Evolutionary conservation across 768 basidiomycete species (phyloP), one percentile per base, ranked within the genome.

Genomic region (Tricholoma flavovirens): DNA sequence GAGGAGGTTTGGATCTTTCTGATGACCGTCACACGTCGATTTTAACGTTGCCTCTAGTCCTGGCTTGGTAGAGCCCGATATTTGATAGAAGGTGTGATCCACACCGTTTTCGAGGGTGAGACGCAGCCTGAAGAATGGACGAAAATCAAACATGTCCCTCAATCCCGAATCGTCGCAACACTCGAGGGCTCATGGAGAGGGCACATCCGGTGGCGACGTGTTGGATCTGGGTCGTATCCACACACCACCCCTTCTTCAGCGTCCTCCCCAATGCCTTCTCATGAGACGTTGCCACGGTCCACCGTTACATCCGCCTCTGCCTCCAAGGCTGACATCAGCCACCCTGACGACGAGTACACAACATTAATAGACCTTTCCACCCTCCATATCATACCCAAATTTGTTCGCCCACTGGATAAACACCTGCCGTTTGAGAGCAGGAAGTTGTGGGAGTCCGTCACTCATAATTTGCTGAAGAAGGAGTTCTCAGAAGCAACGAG

Each of bases 11-110:
- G 84, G 40, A 49, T 46, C 22, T 21, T 32, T 10, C 40, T 11
- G 35, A 11, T 29, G 2, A n/a, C 63, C 56, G 7, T 2, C 22
- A 56, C 54, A 42, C 54, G 14, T 50, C n/a, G 35, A 24, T 55
- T 53, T 55, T 53, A 15, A 17, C 55, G 57, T 43, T 22, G 32
- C 55, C 49, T 43, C 24, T 58, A 82, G 90, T 90, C 90, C 2
- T 98, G 95, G 95, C 78, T 97, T 45, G 93, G 94, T 52, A 84
- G 79, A 58, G 87, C 95, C 4, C 88, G 89, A 59, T 96, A 88
- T 77, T 72, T 87, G 43, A 59, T 90, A 5, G 94, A 94, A 65
- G 97, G 96, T 45, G 86, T 98, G 51, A 84, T 99, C 51, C 93
- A 96, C 73, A 82, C 83, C 22, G 90, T 90, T 49, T 76, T 81